These are phyloP conservation scores for Salix arbutifolia DNA, from an alignment of 345 rosid genomes.

Conservation along the genomic window DNA sequence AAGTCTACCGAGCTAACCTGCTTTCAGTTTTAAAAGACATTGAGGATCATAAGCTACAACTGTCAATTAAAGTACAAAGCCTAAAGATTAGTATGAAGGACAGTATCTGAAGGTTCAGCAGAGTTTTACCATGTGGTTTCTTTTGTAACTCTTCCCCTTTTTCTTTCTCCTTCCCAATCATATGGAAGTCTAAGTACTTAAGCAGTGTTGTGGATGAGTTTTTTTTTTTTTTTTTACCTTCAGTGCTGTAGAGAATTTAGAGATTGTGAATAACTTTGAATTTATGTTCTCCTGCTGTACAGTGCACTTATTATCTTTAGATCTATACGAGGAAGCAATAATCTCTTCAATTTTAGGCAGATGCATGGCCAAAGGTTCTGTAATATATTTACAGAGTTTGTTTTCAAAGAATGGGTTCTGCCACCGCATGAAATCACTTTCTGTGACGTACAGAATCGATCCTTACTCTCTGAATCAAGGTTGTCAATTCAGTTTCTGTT, in stretches of 20 bases:
- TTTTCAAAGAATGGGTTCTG: neutral
- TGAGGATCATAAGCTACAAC: slow-evolving; percentile 51
- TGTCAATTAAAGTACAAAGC: slow-evolving; percentile 47
- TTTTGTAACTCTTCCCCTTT: neutral
- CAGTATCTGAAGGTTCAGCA: slow-evolving; percentile 20
- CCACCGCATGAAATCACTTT: neutral
- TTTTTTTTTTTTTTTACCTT: neutral
- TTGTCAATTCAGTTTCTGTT: no score
- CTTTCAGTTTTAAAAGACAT: slow-evolving; percentile 46
- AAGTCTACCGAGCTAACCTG: slow-evolving; percentile 44
- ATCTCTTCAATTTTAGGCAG: neutral
- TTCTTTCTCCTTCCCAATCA: neutral
- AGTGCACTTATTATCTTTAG: neutral
- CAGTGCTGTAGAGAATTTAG: neutral
- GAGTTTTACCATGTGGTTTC: neutral
- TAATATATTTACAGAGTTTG: neutral
- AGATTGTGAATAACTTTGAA: neutral
- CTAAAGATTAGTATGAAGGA: slow-evolving; percentile 46
- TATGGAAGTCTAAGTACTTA: neutral
- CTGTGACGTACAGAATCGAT: neutral
- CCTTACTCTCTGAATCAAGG: neutral
- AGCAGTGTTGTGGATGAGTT: neutral
- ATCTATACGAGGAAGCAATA: neutral
- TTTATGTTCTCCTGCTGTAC: neutral
- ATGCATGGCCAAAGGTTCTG: neutral